A percentile compares a stretch with the other conserved stretches of the same genome.
Conservation (phyloP, 306 rosid genomes). For the Trifolium subterraneum region DNA sequence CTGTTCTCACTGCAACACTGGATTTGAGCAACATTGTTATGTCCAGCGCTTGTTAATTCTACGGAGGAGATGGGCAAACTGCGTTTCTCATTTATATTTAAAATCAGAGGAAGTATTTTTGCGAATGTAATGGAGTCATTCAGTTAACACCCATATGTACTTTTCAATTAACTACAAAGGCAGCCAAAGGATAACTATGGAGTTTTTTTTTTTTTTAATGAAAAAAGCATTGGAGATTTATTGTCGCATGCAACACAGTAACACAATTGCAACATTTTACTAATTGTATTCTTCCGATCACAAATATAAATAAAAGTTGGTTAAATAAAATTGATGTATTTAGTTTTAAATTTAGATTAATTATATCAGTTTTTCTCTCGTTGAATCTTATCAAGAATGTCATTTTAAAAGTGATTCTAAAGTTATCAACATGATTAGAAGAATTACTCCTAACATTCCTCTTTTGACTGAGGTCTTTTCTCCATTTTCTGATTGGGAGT, state of each 20-base stretch:
- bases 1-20: background rate
- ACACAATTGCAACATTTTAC: background rate
- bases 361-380: background rate
- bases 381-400: background rate
- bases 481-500: too few relatives aligned
- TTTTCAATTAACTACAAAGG: background rate
- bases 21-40: background rate
- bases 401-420: too few relatives aligned
- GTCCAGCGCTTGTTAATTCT: background rate
- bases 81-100: background rate
- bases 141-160: background rate
- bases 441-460: too few relatives aligned
- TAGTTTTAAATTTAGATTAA: too few relatives aligned
- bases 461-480: too few relatives aligned
- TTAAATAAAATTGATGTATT: too few relatives aligned
- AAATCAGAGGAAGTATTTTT: background rate
- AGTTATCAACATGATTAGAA: too few relatives aligned
- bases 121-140: background rate
- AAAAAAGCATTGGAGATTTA: background rate
- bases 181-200: background rate
- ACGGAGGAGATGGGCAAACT: background rate
- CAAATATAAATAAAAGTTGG: too few relatives aligned
- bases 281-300: background rate
- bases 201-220: background rate
- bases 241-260: background rate